phyloP scores from a whole-genome alignment of 768 basidiomycete species.

The Phanerochaete carnosa region DNA sequence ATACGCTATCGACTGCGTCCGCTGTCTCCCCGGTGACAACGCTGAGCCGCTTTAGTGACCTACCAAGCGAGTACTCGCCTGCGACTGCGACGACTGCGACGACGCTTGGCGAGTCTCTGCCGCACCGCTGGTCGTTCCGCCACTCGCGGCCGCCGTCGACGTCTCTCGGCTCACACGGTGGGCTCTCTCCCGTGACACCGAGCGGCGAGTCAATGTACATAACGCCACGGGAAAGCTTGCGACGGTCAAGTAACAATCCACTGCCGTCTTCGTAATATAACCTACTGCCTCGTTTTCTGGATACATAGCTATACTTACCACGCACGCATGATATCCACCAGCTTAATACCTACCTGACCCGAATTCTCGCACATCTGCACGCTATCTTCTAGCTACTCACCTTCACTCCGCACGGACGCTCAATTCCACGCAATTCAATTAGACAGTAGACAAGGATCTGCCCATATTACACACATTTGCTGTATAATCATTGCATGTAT shows the following conservation, averaged over 20 bases:
- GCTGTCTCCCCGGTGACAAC: conserved; percentile 16
- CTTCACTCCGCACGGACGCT: not conserved
- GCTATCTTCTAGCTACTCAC: not conserved
- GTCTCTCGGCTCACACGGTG: conserved; percentile 14
- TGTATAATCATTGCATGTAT: not conserved
- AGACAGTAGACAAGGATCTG: not conserved
- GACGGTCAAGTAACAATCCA: not conserved
- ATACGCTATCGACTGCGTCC: conserved; percentile 16
- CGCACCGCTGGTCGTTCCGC: conserved; percentile 27
- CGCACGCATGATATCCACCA: not conserved
- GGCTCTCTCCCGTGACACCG: conserved; percentile 1
- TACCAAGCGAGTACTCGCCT: conserved; percentile 7
- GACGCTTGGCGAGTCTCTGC: conserved; percentile 26
- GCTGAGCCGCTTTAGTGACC: conserved; percentile 12
- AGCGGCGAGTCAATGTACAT: conserved; percentile 6
- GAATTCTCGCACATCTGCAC: not conserved
- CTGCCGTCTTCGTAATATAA: not conserved
- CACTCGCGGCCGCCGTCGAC: conserved; percentile 27
- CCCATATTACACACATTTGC: not conserved
- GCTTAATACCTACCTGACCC: not conserved
- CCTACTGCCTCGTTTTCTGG: not conserved
- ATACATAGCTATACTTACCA: not conserved
- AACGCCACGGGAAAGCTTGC: conserved; percentile 14
- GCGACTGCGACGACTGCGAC: conserved; percentile 11
- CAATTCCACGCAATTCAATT: not conserved